Percentiles rank a stretch among this genome's conserved stretches.
phyloP scores from a whole-genome alignment of 2,329 filamentous ascomycete genomes.

The Ascocoryne sarcoides region DNA sequence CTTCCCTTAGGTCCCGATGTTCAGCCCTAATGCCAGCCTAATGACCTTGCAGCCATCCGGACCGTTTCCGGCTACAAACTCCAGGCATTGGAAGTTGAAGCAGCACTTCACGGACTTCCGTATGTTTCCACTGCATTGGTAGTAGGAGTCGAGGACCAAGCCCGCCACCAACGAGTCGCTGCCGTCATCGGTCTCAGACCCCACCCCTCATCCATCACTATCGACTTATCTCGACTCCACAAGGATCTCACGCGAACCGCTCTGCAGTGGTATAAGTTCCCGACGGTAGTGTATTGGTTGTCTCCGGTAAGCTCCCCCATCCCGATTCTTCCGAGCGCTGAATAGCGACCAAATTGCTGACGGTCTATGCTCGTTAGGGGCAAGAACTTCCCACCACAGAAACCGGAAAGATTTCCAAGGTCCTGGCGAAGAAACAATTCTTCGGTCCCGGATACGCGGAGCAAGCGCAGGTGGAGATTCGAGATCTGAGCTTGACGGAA shows the following conservation, averaged over 20 bases:
- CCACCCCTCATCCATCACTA: slow-evolving; percentile 4
- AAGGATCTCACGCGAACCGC: slow-evolving; percentile 12
- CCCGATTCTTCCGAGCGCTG: neutral
- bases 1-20: neutral
- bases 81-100: slow-evolving; percentile 16
- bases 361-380: slow-evolving; percentile 7
- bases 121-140: slow-evolving; percentile 12
- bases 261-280: slow-evolving; percentile 13
- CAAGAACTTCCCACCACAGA: slow-evolving; percentile 13
- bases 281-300: slow-evolving; percentile 17
- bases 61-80: no score
- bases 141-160: slow-evolving; percentile 12
- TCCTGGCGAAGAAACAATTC: slow-evolving; percentile 11
- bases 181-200: slow-evolving; percentile 13
- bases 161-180: slow-evolving; percentile 13
- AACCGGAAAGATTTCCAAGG: slow-evolving; percentile 18
- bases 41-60: no score
- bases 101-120: slow-evolving; percentile 11
- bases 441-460: slow-evolving; percentile 12
- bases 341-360: no score
- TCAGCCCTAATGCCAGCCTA: no score
- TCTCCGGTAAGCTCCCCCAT: neutral
- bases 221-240: slow-evolving; percentile 9
- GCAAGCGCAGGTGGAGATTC: slow-evolving; percentile 11
- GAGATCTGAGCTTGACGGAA: slow-evolving; percentile 13